A percentile compares a stretch with the other conserved stretches of the same genome.
Conservation (phyloP, 805 yeast genomes). For the Maudiozyma pseudohumilis region DNA sequence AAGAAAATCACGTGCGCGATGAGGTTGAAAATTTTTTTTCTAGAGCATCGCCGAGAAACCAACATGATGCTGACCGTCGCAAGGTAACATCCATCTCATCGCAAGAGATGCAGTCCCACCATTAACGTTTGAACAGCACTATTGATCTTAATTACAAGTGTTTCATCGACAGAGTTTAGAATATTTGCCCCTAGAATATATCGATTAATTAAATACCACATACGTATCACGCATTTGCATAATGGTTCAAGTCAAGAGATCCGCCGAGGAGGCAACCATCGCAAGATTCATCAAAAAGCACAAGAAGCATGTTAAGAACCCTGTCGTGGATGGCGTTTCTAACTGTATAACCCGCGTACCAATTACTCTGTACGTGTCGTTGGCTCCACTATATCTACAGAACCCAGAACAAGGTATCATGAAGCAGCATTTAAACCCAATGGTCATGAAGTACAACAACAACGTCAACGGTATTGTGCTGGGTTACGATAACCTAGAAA, state of each 20-base stretch:
- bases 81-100: not conserved
- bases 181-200: no score
- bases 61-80: not conserved
- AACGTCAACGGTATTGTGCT: conserved; percentile 75
- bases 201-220: no score
- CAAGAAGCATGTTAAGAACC: conserved; percentile 20
- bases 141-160: no score
- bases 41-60: not conserved
- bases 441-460: conserved; percentile 72
- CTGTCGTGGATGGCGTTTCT: conserved; percentile 24
- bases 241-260: conserved; percentile 21
- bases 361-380: conserved; percentile 58
- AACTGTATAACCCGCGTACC: conserved; percentile 28
- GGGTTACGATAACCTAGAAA: conserved; percentile 58
- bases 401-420: conserved; percentile 71
- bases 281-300: conserved; percentile 23
- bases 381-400: conserved; percentile 72
- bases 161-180: no score
- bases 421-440: conserved; percentile 81
- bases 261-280: conserved; percentile 13
- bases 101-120: no score
- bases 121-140: no score
- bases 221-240: not conserved
- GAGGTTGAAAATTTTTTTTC: not conserved
- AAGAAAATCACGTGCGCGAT: not conserved